phyloP scores from a whole-genome alignment of 106 monocot genomes.

The Acorus calamus region DNA sequence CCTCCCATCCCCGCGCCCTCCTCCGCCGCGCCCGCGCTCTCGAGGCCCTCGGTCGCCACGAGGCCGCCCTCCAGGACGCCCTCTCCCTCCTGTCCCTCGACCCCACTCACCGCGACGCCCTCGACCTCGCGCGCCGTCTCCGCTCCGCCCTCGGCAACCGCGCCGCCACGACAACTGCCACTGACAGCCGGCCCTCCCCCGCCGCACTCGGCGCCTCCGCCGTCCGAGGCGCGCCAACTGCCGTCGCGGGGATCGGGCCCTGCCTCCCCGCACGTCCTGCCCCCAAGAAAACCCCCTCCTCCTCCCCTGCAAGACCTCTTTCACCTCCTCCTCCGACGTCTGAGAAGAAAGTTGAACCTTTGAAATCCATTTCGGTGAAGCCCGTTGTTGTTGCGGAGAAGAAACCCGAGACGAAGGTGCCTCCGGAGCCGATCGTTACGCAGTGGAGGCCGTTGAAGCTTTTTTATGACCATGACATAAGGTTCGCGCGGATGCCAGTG shows the following conservation, averaged over 20 bases:
- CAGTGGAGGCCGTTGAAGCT: conserved; percentile 71
- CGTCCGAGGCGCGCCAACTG: conserved; percentile 36
- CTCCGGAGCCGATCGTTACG: neutral
- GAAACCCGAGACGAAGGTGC: neutral
- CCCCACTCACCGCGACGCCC: conserved; percentile 50
- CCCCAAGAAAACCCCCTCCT: conserved; percentile 35
- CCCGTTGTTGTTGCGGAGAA: neutral
- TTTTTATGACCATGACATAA: conserved; percentile 88
- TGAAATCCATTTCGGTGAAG: too few relatives aligned
- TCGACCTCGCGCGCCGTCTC: conserved; percentile 39
- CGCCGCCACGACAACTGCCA: neutral
- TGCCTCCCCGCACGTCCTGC: conserved; percentile 69
- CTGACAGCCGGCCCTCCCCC: conserved; percentile 53
- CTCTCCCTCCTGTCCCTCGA: conserved; percentile 43
- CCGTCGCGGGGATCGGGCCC: conserved; percentile 63
- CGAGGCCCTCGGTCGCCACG: conserved; percentile 54
- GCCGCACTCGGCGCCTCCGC: conserved; percentile 84
- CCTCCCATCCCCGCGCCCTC: conserved; percentile 76
- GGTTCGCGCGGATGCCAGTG: conserved; percentile 73
- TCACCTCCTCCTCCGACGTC: neutral
- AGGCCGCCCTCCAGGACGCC: conserved; percentile 62
- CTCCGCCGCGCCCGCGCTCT: conserved; percentile 79
- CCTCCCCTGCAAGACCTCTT: conserved; percentile 2
- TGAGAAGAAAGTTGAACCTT: neutral
- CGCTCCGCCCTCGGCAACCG: conserved; percentile 3